Conservation (phyloP, 306 rosid genomes). For the Rosa lucieae region DNA sequence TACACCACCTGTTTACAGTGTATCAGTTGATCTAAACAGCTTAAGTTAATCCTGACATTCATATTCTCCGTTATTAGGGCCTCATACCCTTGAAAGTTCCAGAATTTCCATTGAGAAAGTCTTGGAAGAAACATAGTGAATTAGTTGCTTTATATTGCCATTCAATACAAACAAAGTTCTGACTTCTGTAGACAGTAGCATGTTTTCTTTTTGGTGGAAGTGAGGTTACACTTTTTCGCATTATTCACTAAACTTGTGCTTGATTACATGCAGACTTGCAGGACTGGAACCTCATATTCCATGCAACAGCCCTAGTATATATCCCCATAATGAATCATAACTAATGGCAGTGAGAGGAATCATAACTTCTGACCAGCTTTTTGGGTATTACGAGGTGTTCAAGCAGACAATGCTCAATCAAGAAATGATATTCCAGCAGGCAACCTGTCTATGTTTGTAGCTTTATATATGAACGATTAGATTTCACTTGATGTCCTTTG, state of each 20-base stretch:
- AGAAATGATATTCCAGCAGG: conserved; percentile 40
- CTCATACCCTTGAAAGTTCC: too few species aligned
- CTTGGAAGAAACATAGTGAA: too few species aligned
- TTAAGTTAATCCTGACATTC: too few species aligned
- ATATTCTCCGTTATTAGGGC: too few species aligned
- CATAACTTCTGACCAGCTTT: conserved; percentile 28
- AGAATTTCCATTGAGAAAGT: too few species aligned
- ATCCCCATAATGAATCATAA: conserved; percentile 32
- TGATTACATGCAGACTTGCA: conserved; percentile 39
- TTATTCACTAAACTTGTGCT: conserved; percentile 26
- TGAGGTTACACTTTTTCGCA: conserved; percentile 15
- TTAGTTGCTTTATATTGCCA: too few species aligned
- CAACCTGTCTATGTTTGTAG: too few species aligned
- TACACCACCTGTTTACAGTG: too few species aligned
- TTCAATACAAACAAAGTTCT: too few species aligned
- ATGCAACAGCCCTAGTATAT: conserved; percentile 33
- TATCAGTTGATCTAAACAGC: too few species aligned
- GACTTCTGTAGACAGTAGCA: neutral
- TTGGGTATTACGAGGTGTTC: conserved; percentile 39
- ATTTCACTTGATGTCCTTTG: too few species aligned
- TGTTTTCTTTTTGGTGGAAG: conserved; percentile 7
- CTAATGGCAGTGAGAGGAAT: conserved; percentile 35
- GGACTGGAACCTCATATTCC: conserved; percentile 48
- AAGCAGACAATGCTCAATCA: conserved; percentile 68
- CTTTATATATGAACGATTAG: too few species aligned